Evolutionary conservation across 805 yeast genomes (phyloP), one percentile per base, ranked within the genome.

Genomic region (Hanseniaspora nectarophila): DNA sequence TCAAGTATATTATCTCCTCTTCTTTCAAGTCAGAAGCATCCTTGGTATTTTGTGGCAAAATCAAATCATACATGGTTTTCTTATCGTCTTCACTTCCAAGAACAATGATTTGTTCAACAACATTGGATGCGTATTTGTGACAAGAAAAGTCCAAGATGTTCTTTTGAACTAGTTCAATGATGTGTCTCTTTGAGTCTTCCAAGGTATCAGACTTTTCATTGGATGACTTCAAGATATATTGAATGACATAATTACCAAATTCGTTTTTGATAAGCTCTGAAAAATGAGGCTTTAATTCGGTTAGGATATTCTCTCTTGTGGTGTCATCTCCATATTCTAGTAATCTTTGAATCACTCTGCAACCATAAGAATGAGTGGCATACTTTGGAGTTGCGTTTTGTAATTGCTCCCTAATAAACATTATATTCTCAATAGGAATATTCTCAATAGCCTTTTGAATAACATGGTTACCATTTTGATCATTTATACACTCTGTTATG

Each of bases 391-490:
- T 83, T 49, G 76, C 80, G 26, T 76, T 77, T 54, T 73, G 75
- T 57, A 92, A 73, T 29, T 88, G 77, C 32, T 77, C 80, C 60
- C 87, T 73, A 44, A 92, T 78, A 59, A 87, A 89, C 34, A 79
- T 74, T 54, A 87, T 75, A 43, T 74, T 68, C 23, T 73, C 77
- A 54, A 85, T 78, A 4, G 95, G 92, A 47, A 89, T 79, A 55
- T 78, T 71, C 67, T 92, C 98, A 59, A 92, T 85, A 1, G 95
- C 81, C 65, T 89, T 90, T 69, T 92, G 99, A 57, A 92, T 84
- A 16, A 92, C 98, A 67, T 92, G 99, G 66, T 92, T 92, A 57
- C 97, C 98, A 66, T 92, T 92, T 70, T 90, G 97, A 66, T 92
- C 97, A 63, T 87, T 87, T 55, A 90, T 85, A 66, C 90, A 76